A percentile compares a stretch with the other conserved stretches of the same genome.
Evolutionary conservation across 208 protist genomes (phyloP).

Genomic region (Trypanosoma rangeli): DNA sequence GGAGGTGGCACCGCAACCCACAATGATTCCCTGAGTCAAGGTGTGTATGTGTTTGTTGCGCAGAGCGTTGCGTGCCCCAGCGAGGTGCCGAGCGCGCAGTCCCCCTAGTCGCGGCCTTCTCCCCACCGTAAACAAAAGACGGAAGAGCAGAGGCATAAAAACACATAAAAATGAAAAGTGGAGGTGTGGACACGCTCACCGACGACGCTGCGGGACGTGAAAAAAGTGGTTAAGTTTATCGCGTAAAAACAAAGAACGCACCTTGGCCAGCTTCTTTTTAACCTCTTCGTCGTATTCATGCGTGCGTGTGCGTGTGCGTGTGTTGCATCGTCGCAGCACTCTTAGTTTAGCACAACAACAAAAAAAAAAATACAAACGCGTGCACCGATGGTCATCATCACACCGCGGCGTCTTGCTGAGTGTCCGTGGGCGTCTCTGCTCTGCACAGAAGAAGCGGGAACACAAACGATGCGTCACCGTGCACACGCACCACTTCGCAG

Average conservation of each 20-base stretch:
- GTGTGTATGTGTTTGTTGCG: no score
- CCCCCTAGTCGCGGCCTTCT: no score
- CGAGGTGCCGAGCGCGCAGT: no score
- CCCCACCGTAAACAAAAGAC: background rate
- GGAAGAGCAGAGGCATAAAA: background rate
- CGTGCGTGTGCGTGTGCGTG: background rate
- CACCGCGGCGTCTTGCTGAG: background rate
- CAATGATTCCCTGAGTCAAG: no score
- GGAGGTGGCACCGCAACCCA: no score
- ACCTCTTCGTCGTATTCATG: background rate
- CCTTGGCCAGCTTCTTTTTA: background rate
- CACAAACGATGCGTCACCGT: conserved; percentile 87
- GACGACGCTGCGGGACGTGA: background rate
- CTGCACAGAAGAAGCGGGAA: conserved; percentile 93
- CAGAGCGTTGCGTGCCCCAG: no score
- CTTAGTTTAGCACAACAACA: background rate
- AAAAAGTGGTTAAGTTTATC: background rate
- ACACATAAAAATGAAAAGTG: background rate
- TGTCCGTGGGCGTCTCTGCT: background rate
- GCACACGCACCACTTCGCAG: conserved; percentile 75
- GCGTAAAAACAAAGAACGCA: background rate
- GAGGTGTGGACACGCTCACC: no score
- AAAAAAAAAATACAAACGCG: background rate
- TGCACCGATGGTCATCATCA: background rate
- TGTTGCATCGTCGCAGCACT: no score